Evolutionary conservation across 495 filamentous ascomycete genomes (phyloP), one percentile per base, ranked within the genome.

Genomic region (Aspergillus coremiiformis): DNA sequence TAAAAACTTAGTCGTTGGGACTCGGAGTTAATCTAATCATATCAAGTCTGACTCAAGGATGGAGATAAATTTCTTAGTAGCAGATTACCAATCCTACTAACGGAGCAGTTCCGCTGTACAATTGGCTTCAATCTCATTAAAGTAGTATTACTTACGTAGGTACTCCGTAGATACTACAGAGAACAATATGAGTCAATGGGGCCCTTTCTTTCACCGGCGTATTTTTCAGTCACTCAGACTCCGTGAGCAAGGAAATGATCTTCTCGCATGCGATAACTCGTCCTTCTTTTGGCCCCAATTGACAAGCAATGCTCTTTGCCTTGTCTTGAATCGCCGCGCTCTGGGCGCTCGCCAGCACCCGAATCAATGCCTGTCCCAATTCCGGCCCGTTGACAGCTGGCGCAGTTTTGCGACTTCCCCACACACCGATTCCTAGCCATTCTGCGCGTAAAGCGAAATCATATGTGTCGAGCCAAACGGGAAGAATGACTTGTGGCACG

Each of bases 401-500:
- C 8, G 59, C 58, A 23, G 17, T 51, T 8, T 23, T 48, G 12
- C 54, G 61, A 49, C 61, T 73, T 0, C 64, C 71, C 62, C 67
- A 73, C 14, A 72, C 57, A 10, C 74, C 74, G 10, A 77, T 62
- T 0, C 69, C 72, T 7, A 72, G 53, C 22, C 57, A 66, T 45
- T 72, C 66, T 1, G 66, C 68, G 0, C 66, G 61, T n/a, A 54
- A 57, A 8, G 73, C 71, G 35, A 66, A 70, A 27, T 71, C 70
- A 35, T 64, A 71, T 1, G 63, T 67, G 37, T 74, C 72, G n/a
- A 67, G 54, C 70, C 71, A 74, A 7, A 64, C 49, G 8, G 74
- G 71, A 6, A 75, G 61, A 10, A 75, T 56, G 44, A 77, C 49
- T 35, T 77, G 72, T 0, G 72, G 71, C 14, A 74, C 60, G 3